These are phyloP conservation scores for Melanopsichium pennsylvanicum DNA, from an alignment of 1,284 basidiomycete genomes.

Conservation along the genomic window DNA sequence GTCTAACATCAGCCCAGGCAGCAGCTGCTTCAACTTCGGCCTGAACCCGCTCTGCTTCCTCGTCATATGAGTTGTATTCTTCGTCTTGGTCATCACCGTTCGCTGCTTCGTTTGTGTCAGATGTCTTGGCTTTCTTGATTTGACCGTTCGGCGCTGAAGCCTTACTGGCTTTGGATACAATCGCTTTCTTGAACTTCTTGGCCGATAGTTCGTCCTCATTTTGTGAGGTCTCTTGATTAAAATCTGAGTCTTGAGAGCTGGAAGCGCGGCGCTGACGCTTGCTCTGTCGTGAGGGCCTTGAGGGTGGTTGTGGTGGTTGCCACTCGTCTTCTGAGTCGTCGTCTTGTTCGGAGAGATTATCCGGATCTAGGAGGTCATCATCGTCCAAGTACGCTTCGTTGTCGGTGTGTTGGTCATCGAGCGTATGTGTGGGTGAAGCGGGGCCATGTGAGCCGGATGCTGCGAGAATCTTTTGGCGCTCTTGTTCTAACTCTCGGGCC, in stretches of 20 bases:
- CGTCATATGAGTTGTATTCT: constrained; percentile 20
- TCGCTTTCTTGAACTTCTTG: too few relatives aligned
- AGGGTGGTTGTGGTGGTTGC: constrained; percentile 27
- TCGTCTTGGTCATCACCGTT: constrained; percentile 4
- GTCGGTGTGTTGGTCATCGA: too few relatives aligned
- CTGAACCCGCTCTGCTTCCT: constrained; percentile 35
- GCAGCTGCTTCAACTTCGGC: constrained; percentile 35
- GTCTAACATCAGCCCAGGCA: constrained; percentile 34
- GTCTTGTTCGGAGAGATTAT: constrained; percentile 9
- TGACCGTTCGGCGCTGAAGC: background rate
- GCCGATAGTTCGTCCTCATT: too few relatives aligned
- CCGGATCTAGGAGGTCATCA: background rate
- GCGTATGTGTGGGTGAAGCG: background rate
- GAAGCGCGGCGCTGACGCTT: constrained; percentile 9
- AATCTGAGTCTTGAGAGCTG: constrained; percentile 20
- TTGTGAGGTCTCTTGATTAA: too few relatives aligned
- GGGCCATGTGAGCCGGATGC: background rate
- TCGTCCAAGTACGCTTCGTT: background rate
- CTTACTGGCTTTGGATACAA: background rate
- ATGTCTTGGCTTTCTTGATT: too few relatives aligned
- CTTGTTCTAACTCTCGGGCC: constrained; percentile 25
- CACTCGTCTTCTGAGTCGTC: constrained; percentile 44
- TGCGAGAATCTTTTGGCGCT: constrained; percentile 28
- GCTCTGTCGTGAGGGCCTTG: constrained; percentile 1
- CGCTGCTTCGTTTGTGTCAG: constrained; percentile 3